These are phyloP conservation scores for Pythium grandisporangium DNA, from an alignment of 352 stramenopile genomes.

Conservation along the genomic window DNA sequence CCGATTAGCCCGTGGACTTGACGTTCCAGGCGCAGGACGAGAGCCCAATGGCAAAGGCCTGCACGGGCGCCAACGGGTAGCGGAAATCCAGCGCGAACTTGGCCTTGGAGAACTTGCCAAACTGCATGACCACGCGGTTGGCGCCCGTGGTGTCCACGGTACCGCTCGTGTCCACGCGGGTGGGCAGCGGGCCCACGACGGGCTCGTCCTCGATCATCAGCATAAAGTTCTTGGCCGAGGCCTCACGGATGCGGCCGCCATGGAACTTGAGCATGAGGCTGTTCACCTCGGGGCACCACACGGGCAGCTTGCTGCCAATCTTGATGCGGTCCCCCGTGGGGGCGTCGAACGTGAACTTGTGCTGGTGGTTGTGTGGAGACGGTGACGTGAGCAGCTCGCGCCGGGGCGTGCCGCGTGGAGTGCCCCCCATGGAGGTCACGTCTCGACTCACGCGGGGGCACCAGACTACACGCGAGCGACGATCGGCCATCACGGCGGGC, in stretches of 20 bases:
- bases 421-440: slow-evolving; percentile 51
- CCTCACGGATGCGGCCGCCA: slow-evolving; percentile 73
- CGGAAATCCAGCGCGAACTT: slow-evolving; percentile 86
- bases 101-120: slow-evolving; percentile 83
- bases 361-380: slow-evolving; percentile 58
- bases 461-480: slow-evolving; percentile 73
- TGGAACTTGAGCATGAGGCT: slow-evolving; percentile 88
- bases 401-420: slow-evolving; percentile 37
- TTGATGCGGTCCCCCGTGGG: slow-evolving; percentile 66
- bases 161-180: slow-evolving; percentile 7
- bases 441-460: slow-evolving; percentile 62
- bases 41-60: slow-evolving; percentile 81
- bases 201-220: slow-evolving; percentile 71
- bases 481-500: slow-evolving; percentile 75
- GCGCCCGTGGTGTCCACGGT: slow-evolving; percentile 32
- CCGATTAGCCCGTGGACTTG: slow-evolving; percentile 14
- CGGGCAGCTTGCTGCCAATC: slow-evolving; percentile 75
- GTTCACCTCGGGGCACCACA: slow-evolving; percentile 84
- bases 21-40: slow-evolving; percentile 80
- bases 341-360: slow-evolving; percentile 69
- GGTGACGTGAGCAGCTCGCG: slow-evolving; percentile 58
- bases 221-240: slow-evolving; percentile 89
- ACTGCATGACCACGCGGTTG: slow-evolving; percentile 76
- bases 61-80: slow-evolving; percentile 74
- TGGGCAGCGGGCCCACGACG: slow-evolving; percentile 6